These are phyloP conservation scores for Claviceps maximensis DNA, from an alignment of 2,329 filamentous ascomycete genomes.

Conservation along the genomic window DNA sequence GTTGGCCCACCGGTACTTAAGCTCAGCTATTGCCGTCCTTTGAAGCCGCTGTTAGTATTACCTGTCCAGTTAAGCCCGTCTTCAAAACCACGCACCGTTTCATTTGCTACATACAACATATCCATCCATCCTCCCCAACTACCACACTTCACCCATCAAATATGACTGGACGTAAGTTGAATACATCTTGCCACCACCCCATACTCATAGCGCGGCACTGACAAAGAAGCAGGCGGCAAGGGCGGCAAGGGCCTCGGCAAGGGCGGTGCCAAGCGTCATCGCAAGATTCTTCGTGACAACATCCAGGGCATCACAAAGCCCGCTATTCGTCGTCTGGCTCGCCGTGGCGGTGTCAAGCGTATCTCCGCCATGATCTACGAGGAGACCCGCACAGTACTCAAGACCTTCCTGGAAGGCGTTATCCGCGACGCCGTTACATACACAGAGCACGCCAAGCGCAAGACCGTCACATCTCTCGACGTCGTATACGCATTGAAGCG, in stretches of 20 bases:
- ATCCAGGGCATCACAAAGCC: conserved; percentile 99
- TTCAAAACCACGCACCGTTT: background rate
- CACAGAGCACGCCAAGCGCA: conserved; percentile 69
- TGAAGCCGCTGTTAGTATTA: background rate
- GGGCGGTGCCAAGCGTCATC: conserved; percentile 96
- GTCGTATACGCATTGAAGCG: conserved; percentile 57
- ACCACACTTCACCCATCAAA: conserved; percentile 17
- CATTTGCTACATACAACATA: background rate
- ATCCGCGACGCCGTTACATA: conserved; percentile 68
- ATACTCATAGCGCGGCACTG: conserved; percentile 19
- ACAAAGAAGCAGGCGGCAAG: conserved; percentile 63
- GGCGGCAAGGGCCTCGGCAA: conserved; percentile 97
- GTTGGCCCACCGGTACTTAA: conserved; percentile 28
- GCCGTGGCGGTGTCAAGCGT: conserved; percentile 99
- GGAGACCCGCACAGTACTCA: conserved; percentile 64
- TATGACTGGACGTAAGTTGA: conserved; percentile 60
- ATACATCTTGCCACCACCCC: background rate
- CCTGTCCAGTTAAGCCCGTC: background rate
- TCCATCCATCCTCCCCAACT: conserved; percentile 3
- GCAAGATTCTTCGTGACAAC: conserved; percentile 99
- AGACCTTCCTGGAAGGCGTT: conserved; percentile 65
- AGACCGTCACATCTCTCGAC: conserved; percentile 60
- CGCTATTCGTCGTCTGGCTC: conserved; percentile 92
- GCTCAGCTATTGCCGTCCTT: conserved; percentile 17
- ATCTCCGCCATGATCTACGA: conserved; percentile 90